Conservation (phyloP, 768 basidiomycete species). For the Mycena crocata region DNA sequence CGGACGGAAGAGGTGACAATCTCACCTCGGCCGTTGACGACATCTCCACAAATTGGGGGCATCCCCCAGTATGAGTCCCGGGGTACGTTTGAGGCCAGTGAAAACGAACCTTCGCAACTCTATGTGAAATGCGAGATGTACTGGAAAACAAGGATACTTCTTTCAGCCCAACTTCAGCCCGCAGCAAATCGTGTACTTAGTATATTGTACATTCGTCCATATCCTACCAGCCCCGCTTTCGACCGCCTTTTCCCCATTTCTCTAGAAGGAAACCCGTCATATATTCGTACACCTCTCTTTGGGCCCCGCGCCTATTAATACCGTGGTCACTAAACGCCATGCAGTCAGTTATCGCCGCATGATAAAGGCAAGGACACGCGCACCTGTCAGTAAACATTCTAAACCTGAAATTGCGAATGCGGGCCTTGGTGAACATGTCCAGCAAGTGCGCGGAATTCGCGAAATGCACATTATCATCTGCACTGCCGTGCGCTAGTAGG, state of each 20-base stretch:
- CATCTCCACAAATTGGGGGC: background rate
- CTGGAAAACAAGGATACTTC: background rate
- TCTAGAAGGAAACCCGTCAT: constrained; percentile 87
- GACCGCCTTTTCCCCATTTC: constrained; percentile 92
- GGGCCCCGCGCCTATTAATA: constrained; percentile 79
- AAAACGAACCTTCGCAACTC: background rate
- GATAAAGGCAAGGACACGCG: constrained; percentile 41
- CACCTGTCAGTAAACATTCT: constrained; percentile 98
- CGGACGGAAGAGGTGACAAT: background rate
- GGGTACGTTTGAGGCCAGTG: background rate
- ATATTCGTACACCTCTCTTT: constrained; percentile 88
- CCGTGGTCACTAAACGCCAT: constrained; percentile 74
- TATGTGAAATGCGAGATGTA: background rate
- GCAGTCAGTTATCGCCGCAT: constrained; percentile 10
- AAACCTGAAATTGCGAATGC: constrained; percentile 83
- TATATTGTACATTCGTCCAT: constrained; percentile 6
- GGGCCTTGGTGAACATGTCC: constrained; percentile 89
- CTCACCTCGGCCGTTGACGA: background rate
- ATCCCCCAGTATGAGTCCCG: background rate
- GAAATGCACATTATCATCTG: constrained; percentile 97
- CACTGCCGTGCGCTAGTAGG: constrained; percentile 91
- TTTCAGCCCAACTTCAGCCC: background rate
- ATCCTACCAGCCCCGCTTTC: constrained; percentile 70
- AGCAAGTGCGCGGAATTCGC: constrained; percentile 91
- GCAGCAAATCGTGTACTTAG: background rate